A percentile compares a stretch with the other conserved stretches of the same genome.
Conservation (phyloP, 805 yeast genomes). For the Pichia paraexigua region DNA sequence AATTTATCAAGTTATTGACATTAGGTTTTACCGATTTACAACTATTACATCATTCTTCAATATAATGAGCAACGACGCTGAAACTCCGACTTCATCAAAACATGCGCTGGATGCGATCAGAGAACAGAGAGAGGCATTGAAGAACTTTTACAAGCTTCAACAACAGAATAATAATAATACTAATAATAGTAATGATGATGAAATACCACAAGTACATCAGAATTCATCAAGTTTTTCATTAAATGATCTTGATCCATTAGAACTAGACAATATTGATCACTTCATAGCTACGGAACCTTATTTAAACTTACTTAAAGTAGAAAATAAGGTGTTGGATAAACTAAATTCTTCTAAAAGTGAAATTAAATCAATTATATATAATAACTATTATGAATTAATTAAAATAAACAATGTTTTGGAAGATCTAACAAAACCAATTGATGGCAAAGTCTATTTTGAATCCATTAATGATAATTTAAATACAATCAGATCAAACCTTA, state of each 20-base stretch:
- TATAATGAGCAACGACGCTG: neutral
- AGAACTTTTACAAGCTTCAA: slow-evolving; percentile 35
- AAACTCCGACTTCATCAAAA: neutral
- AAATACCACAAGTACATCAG: neutral
- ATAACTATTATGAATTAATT: slow-evolving; percentile 66
- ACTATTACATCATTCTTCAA: too few relatives aligned
- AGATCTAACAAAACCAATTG: slow-evolving; percentile 25
- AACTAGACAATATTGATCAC: slow-evolving; percentile 25
- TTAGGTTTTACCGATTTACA: too few relatives aligned
- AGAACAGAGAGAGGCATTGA: slow-evolving; percentile 33
- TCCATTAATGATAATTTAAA: slow-evolving; percentile 19
- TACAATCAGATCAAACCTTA: slow-evolving; percentile 17
- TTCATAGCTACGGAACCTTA: slow-evolving; percentile 26
- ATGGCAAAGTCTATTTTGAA: slow-evolving; percentile 12
- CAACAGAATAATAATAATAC: slow-evolving; percentile 15
- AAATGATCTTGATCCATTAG: neutral
- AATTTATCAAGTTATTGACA: too few relatives aligned
- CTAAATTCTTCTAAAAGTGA: slow-evolving; percentile 49
- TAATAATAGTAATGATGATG: too few relatives aligned
- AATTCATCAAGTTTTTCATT: slow-evolving; percentile 1
- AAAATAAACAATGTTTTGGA: slow-evolving; percentile 52
- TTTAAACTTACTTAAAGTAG: slow-evolving; percentile 27
- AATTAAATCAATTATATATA: slow-evolving; percentile 64
- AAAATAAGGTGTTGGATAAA: slow-evolving; percentile 35
- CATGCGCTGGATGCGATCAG: slow-evolving; percentile 1